phyloP scores from a whole-genome alignment of 805 yeast genomes.

The Sugiyamaella chiloensis region DNA sequence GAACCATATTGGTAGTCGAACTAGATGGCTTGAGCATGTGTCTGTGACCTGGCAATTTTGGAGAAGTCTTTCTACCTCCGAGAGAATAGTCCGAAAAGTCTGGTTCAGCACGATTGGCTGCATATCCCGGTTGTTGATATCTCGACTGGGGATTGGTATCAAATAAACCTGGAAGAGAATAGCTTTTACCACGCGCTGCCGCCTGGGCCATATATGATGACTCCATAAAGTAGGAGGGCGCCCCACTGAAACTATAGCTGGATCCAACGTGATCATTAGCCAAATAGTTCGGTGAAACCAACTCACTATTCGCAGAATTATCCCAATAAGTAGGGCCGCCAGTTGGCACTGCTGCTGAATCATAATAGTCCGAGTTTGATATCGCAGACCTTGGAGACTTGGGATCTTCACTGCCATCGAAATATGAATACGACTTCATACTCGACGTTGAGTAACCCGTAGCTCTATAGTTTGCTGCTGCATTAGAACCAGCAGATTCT shows the following conservation, averaged over 20 bases:
- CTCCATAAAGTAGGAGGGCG: constrained; percentile 7
- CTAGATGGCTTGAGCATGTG: constrained; percentile 2
- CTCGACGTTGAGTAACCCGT: background rate
- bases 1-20: constrained; percentile 5
- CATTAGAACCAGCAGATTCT: background rate
- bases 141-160: constrained; percentile 12
- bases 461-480: background rate
- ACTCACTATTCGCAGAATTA: constrained; percentile 21
- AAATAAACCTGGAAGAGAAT: constrained; percentile 22
- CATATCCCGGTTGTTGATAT: background rate
- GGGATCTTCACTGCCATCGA: constrained; percentile 9
- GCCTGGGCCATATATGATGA: constrained; percentile 3
- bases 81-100: constrained; percentile 23
- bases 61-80: constrained; percentile 10
- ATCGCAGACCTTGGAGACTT: constrained; percentile 11
- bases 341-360: background rate
- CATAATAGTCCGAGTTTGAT: constrained; percentile 2
- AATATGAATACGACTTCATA: constrained; percentile 10
- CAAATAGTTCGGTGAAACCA: constrained; percentile 20
- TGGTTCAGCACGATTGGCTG: constrained; percentile 8
- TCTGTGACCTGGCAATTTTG: background rate
- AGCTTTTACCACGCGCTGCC: constrained; percentile 19
- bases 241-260: constrained; percentile 9
- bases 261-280: background rate
- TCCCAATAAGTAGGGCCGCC: constrained; percentile 22